A percentile compares a stretch with the other conserved stretches of the same genome.
Conservation (phyloP, 2,329 filamentous ascomycete species). For the Colletotrichum gigasporum region DNA sequence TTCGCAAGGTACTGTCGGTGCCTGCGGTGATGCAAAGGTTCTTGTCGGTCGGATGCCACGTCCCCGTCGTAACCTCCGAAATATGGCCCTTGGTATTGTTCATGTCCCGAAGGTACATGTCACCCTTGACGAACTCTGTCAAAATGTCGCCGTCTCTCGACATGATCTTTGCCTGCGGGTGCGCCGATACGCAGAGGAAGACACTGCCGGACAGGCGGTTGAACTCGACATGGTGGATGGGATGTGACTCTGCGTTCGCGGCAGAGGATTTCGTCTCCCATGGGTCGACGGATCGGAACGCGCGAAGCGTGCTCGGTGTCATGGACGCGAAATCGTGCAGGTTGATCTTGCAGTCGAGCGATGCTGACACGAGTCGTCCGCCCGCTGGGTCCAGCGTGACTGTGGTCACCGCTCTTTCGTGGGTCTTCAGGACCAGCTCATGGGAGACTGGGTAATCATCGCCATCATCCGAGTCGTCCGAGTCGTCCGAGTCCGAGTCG, state of each 20-base stretch:
- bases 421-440: constrained; percentile 91
- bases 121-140: constrained; percentile 93
- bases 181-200: constrained; percentile 87
- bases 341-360: constrained; percentile 89
- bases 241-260: constrained; percentile 82
- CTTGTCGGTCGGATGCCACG: constrained; percentile 89
- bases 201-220: constrained; percentile 82
- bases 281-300: constrained; percentile 92
- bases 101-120: constrained; percentile 98
- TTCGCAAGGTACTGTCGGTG: constrained; percentile 92
- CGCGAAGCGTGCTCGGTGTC: constrained; percentile 92
- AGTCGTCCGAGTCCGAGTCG: constrained; percentile 67
- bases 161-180: constrained; percentile 89
- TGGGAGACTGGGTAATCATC: constrained; percentile 94
- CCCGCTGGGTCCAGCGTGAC: constrained; percentile 87
- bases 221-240: constrained; percentile 87
- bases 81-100: constrained; percentile 97
- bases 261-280: constrained; percentile 77
- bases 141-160: constrained; percentile 87
- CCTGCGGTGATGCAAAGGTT: constrained; percentile 91
- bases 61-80: constrained; percentile 87
- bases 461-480: constrained; percentile 74
- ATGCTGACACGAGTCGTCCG: constrained; percentile 86
- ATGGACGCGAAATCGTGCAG: constrained; percentile 95
- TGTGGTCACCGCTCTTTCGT: constrained; percentile 86